Evolutionary conservation across 495 filamentous ascomycete species (phyloP).

Genomic region (Schizothecium vesticola): DNA sequence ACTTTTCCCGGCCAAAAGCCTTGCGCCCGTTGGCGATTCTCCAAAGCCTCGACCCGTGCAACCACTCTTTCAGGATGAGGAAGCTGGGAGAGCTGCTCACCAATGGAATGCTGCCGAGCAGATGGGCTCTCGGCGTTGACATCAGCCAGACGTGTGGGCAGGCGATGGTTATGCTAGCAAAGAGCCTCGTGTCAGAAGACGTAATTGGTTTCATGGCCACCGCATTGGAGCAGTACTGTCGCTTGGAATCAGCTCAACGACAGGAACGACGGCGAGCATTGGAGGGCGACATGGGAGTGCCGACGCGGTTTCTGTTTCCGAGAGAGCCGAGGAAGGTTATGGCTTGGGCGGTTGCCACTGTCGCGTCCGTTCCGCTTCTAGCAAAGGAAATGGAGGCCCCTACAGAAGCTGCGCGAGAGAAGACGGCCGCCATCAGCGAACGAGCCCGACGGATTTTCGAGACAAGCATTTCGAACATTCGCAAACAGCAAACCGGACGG

Average conservation of each 20-base stretch:
- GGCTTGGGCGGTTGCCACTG: neutral
- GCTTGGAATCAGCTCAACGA: neutral
- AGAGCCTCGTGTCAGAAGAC: neutral
- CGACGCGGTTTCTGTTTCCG: neutral
- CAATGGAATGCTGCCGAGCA: conserved; percentile 29
- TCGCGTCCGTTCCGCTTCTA: neutral
- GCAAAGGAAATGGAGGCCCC: neutral
- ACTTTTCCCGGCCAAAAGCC: conserved; percentile 19
- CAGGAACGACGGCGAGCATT: neutral
- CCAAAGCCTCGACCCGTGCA: conserved; percentile 21
- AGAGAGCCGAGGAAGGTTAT: neutral
- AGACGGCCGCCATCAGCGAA: neutral
- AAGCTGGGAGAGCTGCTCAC: conserved; percentile 33
- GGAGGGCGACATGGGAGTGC: no score
- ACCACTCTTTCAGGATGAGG: conserved; percentile 27
- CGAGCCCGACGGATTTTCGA: conserved; percentile 18
- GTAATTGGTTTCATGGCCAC: neutral
- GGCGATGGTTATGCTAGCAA: neutral
- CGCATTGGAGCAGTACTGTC: neutral
- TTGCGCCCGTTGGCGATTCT: conserved; percentile 28
- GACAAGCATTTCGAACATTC: conserved; percentile 11
- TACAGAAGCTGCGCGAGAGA: neutral
- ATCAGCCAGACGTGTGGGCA: neutral
- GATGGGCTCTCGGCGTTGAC: conserved; percentile 1
- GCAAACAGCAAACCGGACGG: neutral